Evolutionary conservation across 2,329 filamentous ascomycete genomes (phyloP), one percentile per base, ranked within the genome.

Genomic region (Dothideomycetidae sp.): DNA sequence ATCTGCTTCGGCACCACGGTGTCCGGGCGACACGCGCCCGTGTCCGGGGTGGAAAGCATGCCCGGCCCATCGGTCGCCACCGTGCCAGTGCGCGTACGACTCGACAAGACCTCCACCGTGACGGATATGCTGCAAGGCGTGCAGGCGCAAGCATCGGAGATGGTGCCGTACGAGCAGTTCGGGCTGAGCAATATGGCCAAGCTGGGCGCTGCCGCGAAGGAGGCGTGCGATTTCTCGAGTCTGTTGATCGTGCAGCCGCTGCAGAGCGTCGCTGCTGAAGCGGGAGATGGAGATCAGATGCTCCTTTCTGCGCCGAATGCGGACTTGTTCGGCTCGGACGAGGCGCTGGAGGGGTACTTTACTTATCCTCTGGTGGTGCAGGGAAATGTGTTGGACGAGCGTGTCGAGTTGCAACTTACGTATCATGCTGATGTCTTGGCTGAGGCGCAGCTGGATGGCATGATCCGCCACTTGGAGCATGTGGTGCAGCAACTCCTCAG

Each of bases 341-440:
- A 10, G 15, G 14, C 16, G 9, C 9, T n/a, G 5, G 26, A 31
- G 3, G 16, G 12, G n/a, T 11, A 29, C 9, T 31, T 37, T 17
- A 15, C 26, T 11, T n/a, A 31, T 31, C 52, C 26, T 13, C 26
- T 37, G 3, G 29, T 37, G 35, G 19, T 37, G 12, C 35, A 37
- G 31, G 21, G 29, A 14, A 31, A 18, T 17, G 14, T 5, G 16
- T 10, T n/a, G 7, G 19, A 9, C 15, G 15, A 30, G 3, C 4
- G 12, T 2, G 18, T 10, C 26, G 40, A 47, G 11, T n/a, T 37
- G 26, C 30, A 30, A 15, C 23, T 21, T 7, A 37, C 17, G 26
- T 37, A 12, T 11, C 14, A 37, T 14, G 30, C 35, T 13, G 5
- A 14, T n/a, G n/a, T 31, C 16, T 7, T 37, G 4, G 14, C 14